Conservation (phyloP, 1,139 yeast genomes). For the Debaryomycetaceae sp. region DNA sequence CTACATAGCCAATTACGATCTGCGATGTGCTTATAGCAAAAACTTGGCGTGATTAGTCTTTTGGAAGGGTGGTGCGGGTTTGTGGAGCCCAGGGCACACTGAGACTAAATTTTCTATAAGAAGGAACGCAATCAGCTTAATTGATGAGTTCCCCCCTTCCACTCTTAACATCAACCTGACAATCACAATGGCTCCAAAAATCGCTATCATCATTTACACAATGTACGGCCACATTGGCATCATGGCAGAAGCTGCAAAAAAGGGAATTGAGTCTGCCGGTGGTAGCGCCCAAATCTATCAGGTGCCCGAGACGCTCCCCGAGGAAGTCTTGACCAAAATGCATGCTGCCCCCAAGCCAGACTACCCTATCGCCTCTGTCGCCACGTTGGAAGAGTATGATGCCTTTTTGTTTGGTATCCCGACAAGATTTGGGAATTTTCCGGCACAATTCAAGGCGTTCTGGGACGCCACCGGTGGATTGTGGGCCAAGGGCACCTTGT, state of each 20-base stretch:
- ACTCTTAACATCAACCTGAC: not conserved
- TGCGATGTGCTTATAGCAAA: too few relatives aligned
- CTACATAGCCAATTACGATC: too few relatives aligned
- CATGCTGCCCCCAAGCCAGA: slow-evolving; percentile 65
- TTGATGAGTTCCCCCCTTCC: too few relatives aligned
- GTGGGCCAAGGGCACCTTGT: slow-evolving; percentile 73
- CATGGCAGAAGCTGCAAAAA: slow-evolving; percentile 64
- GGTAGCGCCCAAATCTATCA: slow-evolving; percentile 69
- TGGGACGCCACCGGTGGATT: slow-evolving; percentile 81
- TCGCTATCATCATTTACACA: slow-evolving; percentile 71
- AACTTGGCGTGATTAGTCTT: too few relatives aligned
- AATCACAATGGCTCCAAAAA: slow-evolving; percentile 26
- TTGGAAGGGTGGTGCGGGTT: too few relatives aligned
- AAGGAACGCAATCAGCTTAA: too few relatives aligned
- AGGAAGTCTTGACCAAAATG: slow-evolving; percentile 55
- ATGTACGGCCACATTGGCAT: slow-evolving; percentile 74
- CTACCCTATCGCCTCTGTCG: slow-evolving; percentile 64
- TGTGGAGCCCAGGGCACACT: too few relatives aligned
- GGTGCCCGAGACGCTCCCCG: slow-evolving; percentile 72
- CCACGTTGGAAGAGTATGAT: slow-evolving; percentile 61
- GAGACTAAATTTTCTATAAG: too few relatives aligned
- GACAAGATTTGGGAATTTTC: slow-evolving; percentile 77
- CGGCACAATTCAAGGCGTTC: slow-evolving; percentile 78
- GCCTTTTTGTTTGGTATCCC: slow-evolving; percentile 79
- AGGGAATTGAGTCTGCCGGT: slow-evolving; percentile 73